Evolutionary conservation across 2,329 filamentous ascomycete genomes (phyloP).

Genomic region (Allantophomopsis cytisporea): DNA sequence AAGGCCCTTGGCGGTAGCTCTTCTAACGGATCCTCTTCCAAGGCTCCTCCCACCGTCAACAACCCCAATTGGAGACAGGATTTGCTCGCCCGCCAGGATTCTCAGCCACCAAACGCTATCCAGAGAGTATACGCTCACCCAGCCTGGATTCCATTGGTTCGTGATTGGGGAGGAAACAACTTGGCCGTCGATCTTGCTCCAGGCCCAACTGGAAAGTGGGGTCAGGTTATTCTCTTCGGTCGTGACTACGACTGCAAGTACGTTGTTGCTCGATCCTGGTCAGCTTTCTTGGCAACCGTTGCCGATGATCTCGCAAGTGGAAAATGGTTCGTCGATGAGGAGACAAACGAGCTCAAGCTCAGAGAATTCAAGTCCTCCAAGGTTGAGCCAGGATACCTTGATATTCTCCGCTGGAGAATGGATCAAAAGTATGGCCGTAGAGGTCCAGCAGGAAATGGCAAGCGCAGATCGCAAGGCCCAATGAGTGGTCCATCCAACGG

Average conservation of each 20-base stretch:
- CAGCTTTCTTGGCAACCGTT: conserved; percentile 68
- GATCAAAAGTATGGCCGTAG: conserved; percentile 81
- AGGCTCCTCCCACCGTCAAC: conserved; percentile 37
- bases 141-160: conserved; percentile 88
- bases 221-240: conserved; percentile 91
- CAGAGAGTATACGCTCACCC: conserved; percentile 90
- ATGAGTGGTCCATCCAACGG: conserved; percentile 16
- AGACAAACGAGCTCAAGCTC: conserved; percentile 80
- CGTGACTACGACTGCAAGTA: conserved; percentile 99
- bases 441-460: conserved; percentile 16
- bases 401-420: conserved; percentile 87
- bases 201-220: conserved; percentile 82
- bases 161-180: conserved; percentile 98
- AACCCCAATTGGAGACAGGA: conserved; percentile 70
- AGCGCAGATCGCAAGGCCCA: conserved; percentile 35
- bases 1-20: conserved; percentile 56
- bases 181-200: conserved; percentile 86
- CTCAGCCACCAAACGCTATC: conserved; percentile 71
- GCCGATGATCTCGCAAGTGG: conserved; percentile 85
- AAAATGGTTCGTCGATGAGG: conserved; percentile 88
- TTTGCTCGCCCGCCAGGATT: conserved; percentile 72
- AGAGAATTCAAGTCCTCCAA: conserved; percentile 81
- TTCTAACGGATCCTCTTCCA: conserved; percentile 54
- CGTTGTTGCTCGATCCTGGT: conserved; percentile 87
- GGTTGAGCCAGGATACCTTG: conserved; percentile 86